Percentiles rank a stretch among this genome's conserved stretches.
Conservation (phyloP, 2,329 filamentous ascomycete species). For the Sphaerulina populicola region DNA sequence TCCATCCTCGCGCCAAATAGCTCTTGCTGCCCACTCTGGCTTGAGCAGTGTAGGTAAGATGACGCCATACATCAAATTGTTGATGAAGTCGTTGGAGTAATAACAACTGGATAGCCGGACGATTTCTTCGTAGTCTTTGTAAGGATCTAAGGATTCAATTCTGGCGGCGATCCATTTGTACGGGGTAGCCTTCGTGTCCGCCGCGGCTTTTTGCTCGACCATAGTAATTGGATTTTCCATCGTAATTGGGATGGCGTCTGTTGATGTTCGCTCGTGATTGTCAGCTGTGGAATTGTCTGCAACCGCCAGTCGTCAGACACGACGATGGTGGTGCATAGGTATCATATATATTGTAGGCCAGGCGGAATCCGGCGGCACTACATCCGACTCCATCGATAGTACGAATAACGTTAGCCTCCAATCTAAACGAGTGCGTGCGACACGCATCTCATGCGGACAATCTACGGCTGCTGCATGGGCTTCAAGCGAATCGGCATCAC, state of each 20-base stretch:
- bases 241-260: background rate
- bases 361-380: background rate
- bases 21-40: slow-evolving; percentile 3
- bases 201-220: background rate
- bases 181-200: background rate
- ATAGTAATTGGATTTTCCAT: background rate
- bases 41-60: slow-evolving; percentile 1
- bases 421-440: background rate
- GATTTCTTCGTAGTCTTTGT: slow-evolving; percentile 5
- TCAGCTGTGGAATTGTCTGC: no score
- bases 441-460: background rate
- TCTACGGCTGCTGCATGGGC: background rate
- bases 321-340: no score
- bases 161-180: slow-evolving; percentile 3
- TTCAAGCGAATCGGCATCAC: background rate
- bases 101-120: background rate
- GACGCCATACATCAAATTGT: slow-evolving; percentile 1
- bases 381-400: background rate
- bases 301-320: no score
- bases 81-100: slow-evolving; percentile 1
- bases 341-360: background rate
- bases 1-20: slow-evolving; percentile 5
- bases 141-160: slow-evolving; percentile 4
- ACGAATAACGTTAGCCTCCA: background rate
- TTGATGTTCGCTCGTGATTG: background rate